These are phyloP conservation scores for Colletotrichum abscissum DNA, from an alignment of 2,329 filamentous ascomycete species.

Conservation along the genomic window DNA sequence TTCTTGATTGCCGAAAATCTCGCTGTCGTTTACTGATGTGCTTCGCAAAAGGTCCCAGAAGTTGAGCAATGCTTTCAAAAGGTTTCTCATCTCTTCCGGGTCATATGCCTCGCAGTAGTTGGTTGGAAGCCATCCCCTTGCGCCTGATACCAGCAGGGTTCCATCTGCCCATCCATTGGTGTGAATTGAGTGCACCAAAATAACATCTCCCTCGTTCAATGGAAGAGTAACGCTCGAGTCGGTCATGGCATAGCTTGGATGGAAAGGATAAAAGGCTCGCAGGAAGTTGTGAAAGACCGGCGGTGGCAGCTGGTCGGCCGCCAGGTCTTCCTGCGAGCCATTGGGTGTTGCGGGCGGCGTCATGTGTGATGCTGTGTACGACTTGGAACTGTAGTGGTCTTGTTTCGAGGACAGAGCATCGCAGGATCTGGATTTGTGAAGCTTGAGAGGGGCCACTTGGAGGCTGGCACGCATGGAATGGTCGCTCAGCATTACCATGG, in stretches of 20 bases:
- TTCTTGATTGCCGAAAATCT: slow-evolving; percentile 89
- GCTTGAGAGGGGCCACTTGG: slow-evolving; percentile 69
- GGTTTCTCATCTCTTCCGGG: slow-evolving; percentile 83
- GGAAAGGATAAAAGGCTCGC: slow-evolving; percentile 92
- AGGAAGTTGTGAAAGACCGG: slow-evolving; percentile 93
- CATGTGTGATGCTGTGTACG: slow-evolving; percentile 70
- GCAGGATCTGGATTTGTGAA: slow-evolving; percentile 55
- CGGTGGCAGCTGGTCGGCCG: slow-evolving; percentile 56
- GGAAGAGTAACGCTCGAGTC: slow-evolving; percentile 90
- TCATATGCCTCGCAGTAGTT: slow-evolving; percentile 99
- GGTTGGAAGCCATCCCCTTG: slow-evolving; percentile 94
- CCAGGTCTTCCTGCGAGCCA: slow-evolving; percentile 71
- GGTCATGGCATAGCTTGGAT: slow-evolving; percentile 80
- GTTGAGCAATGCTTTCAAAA: slow-evolving; percentile 87
- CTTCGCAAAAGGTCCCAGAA: slow-evolving; percentile 92
- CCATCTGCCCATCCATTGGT: slow-evolving; percentile 99
- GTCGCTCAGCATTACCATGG: slow-evolving; percentile 60
- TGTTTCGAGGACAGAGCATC: slow-evolving; percentile 41
- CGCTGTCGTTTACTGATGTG: slow-evolving; percentile 78
- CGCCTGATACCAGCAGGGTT: slow-evolving; percentile 85
- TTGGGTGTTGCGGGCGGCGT: slow-evolving; percentile 83
- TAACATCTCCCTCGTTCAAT: slow-evolving; percentile 89
- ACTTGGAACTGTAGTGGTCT: slow-evolving; percentile 48
- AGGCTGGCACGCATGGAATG: slow-evolving; percentile 66
- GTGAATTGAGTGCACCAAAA: slow-evolving; percentile 95